Base-by-base conservation (phyloP, 345 rosid species). In the Syzygium jambos region DNA sequence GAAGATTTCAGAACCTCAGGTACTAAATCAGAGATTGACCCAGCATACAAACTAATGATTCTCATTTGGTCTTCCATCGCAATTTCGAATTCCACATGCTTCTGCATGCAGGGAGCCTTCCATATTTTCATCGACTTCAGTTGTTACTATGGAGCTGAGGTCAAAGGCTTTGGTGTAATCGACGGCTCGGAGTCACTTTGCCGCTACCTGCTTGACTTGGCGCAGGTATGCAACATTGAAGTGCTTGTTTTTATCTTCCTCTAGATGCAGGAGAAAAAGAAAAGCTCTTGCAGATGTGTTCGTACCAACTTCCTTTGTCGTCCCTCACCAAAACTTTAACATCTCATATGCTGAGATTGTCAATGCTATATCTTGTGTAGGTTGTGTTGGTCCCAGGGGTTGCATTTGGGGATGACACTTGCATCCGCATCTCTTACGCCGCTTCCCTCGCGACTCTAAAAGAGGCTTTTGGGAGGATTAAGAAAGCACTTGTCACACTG, bases 311-410 rank as follows among this genome's bases (percentile, higher is more conserved):
- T 52, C 53, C 16, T 52, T 13, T 52, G 53, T 52, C 53, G 15
- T 15, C 53, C 53, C 53, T 52, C 53, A 12, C 53, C 53, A 52
- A 14, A 52, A 52, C 15, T 13, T 52, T 52, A 15, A 52, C 15
- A 13, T 52, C 53, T 52, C 16, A 52, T 13, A 52, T 14, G 53
- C 53, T 19, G 51, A 56, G 63, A 38, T 51, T 30, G 19, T 19
- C 46, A 27, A n/a, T 49, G 52, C 55, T 80, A 38, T 43, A 38
- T 38, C 43, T 30, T 88, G 82, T 49, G 27, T 91, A 98, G 99
- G 99, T 98, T 78, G 99, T 99, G 30, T 84, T 96, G 88, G 99
- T 98, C 78, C 99, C 99, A 5, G 98, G 99, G 54, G 98, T 93
- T 91, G 99, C 99, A 73, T 98, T 96, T 27, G 99, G 98, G 80